These are phyloP conservation scores for Priceomyces medius DNA, from an alignment of 805 yeast genomes.

Conservation along the genomic window DNA sequence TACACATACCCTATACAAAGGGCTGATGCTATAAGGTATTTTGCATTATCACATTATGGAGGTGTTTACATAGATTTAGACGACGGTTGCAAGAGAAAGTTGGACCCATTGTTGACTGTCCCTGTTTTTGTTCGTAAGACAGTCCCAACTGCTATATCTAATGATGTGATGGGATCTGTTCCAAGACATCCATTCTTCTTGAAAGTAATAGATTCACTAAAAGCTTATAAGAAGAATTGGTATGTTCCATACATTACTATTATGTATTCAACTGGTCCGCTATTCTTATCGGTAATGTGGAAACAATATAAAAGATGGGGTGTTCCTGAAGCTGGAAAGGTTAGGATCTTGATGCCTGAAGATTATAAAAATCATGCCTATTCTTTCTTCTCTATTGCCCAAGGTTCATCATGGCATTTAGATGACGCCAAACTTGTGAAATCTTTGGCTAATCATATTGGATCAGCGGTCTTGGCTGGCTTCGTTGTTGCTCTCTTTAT, in stretches of 20 bases:
- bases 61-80: constrained; percentile 90
- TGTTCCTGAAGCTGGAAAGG: constrained; percentile 61
- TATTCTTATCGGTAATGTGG: constrained; percentile 83
- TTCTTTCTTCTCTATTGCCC: constrained; percentile 70
- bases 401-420: constrained; percentile 91
- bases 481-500: constrained; percentile 51
- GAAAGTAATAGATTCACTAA: constrained; percentile 63
- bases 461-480: constrained; percentile 69
- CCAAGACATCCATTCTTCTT: constrained; percentile 85
- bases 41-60: constrained; percentile 78
- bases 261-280: constrained; percentile 91
- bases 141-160: constrained; percentile 85
- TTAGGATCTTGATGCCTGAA: constrained; percentile 67
- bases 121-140: constrained; percentile 90
- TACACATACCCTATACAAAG: constrained; percentile 82
- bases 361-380: constrained; percentile 63
- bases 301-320: constrained; percentile 84
- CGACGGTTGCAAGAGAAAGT: constrained; percentile 75
- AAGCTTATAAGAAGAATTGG: constrained; percentile 66
- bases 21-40: constrained; percentile 89
- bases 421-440: constrained; percentile 83
- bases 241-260: constrained; percentile 85
- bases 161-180: constrained; percentile 88
- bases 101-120: constrained; percentile 77
- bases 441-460: constrained; percentile 70